Percentiles rank a stretch among this genome's conserved stretches.
phyloP scores from a whole-genome alignment of 768 basidiomycete species.

The Arthromyces matolae region DNA sequence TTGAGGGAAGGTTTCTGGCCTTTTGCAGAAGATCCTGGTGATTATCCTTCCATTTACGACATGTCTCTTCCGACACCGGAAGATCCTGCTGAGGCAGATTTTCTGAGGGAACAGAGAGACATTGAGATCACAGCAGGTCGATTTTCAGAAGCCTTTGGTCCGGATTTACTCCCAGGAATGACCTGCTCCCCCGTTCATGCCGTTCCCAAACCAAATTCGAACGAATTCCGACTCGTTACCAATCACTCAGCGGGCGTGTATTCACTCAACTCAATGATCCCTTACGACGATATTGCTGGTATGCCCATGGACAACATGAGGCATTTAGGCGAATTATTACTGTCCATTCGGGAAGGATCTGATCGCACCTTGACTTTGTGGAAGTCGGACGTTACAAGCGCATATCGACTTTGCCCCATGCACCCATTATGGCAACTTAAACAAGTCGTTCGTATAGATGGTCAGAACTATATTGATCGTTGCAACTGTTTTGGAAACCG shows the following conservation, averaged over 20 bases:
- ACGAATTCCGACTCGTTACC: too few species aligned
- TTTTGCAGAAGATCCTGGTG: too few species aligned
- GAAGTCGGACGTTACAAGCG: slow-evolving; percentile 36
- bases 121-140: too few species aligned
- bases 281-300: slow-evolving; percentile 15
- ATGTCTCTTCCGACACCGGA: too few species aligned
- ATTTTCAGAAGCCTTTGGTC: too few species aligned
- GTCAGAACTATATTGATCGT: slow-evolving; percentile 28
- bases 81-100: too few species aligned
- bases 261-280: slow-evolving; percentile 35
- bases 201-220: too few species aligned
- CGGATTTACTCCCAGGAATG: too few species aligned
- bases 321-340: slow-evolving; percentile 24
- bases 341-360: slow-evolving; percentile 8
- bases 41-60: too few species aligned
- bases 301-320: slow-evolving; percentile 32
- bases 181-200: too few species aligned
- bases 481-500: slow-evolving; percentile 30
- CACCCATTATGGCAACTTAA: slow-evolving; percentile 27
- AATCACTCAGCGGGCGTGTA: slow-evolving; percentile 34
- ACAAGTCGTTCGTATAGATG: slow-evolving; percentile 30
- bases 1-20: too few species aligned
- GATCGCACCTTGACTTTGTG: slow-evolving; percentile 21
- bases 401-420: slow-evolving; percentile 31
- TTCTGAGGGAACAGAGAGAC: too few species aligned